Evolutionary conservation across 1,284 basidiomycete genomes (phyloP), one percentile per base, ranked within the genome.

Genomic region (Tausonia pullulans): DNA sequence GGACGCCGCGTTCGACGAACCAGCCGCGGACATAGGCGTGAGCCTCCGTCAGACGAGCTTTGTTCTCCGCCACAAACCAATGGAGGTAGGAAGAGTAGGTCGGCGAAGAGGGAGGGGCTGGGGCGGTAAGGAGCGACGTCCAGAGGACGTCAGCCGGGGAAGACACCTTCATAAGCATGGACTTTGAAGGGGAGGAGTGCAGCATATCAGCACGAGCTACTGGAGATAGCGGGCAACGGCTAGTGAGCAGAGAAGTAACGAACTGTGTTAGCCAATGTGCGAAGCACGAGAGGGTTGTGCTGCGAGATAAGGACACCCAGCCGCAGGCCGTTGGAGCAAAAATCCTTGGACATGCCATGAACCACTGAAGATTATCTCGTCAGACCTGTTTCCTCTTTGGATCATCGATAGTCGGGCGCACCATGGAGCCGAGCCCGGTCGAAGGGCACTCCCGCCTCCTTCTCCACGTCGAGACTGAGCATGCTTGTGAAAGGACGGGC

Each of bases 281-380:
- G 71, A 27, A 78, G 70, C 8, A 78, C 69, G 6, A 74, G 69
- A 2, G 74, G 75, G 70, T 79, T 78, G 61, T 74, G 69, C 63
- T 77, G 77, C 8, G 74, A 74, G 54, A 78, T 71, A 4, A 78
- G 69, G 5, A 74, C 70, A 13, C 77, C 78, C 44, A 77, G 69
- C 57, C 68, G 65, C 27, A 77, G 70, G 2, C 78, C 78, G 68
- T 79, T 79, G 44, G 75, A 71, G 66, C 77, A 78, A 65, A 79
- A 79, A 67, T 79, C 78, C 68, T 79, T 78, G 67, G 71, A 73
- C 72, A 77, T 76, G 6, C 77, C 75, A 62, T 74, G 72, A 8
- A 76, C 72, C 13, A 74, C 74, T 74, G 55, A 27, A 27, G 27
- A 27, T 27, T 27, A 27, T 27, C 27, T 27, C 27, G 27, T 27